Conservation (phyloP, 139 green algal species). For the Pseudopediastrum boryanum region DNA sequence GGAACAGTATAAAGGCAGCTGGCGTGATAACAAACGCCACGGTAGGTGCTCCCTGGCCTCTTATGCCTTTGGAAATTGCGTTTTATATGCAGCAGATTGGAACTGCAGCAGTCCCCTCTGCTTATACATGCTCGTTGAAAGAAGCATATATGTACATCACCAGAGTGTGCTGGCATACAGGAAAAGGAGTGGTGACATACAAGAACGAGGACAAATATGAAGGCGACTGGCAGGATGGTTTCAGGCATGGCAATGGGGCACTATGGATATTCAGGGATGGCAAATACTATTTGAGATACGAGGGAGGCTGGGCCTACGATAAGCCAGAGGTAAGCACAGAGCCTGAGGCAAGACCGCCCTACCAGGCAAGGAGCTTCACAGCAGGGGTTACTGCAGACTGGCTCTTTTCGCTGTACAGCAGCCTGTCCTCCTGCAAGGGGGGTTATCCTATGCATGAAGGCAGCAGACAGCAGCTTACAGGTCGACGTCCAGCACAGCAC, state of each 20-base stretch:
- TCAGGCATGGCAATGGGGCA: constrained; percentile 65
- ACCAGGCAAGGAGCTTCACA: too few relatives aligned
- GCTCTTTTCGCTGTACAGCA: too few relatives aligned
- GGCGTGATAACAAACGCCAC: constrained; percentile 69
- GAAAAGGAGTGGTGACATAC: constrained; percentile 70
- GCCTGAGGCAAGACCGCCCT: too few relatives aligned
- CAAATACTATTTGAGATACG: constrained; percentile 72
- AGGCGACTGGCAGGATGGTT: constrained; percentile 66
- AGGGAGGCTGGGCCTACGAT: constrained; percentile 66
- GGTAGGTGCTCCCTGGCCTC: constrained; percentile 34
- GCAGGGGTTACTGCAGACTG: too few relatives aligned
- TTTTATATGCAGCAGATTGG: neutral
- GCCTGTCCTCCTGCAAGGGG: too few relatives aligned
- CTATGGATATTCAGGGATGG: constrained; percentile 62
- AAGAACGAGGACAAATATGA: constrained; percentile 82
- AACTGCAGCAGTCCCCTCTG: neutral
- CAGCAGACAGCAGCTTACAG: too few relatives aligned
- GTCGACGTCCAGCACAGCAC: too few relatives aligned
- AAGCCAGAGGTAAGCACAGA: constrained; percentile 45
- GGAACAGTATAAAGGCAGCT: constrained; percentile 69
- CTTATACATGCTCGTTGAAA: neutral
- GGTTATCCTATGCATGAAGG: too few relatives aligned
- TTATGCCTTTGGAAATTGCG: neutral
- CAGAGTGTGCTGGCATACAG: constrained; percentile 32
- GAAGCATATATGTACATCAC: neutral